Percentiles rank a stretch among this genome's conserved stretches.
These are phyloP conservation scores for Aspergillus heteromorphus DNA, from an alignment of 495 filamentous ascomycete species.

Conservation along the genomic window DNA sequence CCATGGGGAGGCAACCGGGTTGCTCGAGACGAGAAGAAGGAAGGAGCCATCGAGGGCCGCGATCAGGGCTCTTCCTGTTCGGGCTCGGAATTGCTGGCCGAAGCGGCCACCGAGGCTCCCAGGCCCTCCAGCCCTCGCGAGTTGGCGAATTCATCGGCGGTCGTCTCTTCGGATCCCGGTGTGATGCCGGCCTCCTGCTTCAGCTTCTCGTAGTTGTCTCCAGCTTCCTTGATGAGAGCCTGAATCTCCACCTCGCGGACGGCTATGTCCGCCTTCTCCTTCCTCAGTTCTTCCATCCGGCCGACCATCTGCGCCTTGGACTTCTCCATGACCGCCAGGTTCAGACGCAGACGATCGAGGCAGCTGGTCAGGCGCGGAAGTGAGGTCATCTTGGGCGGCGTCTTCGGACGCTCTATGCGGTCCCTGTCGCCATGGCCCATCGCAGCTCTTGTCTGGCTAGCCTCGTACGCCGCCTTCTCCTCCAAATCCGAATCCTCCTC, in stretches of 20 bases:
- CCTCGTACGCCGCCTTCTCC: constrained; percentile 79
- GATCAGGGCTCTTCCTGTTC: constrained; percentile 23
- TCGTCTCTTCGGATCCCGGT: constrained; percentile 21
- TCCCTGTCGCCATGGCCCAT: constrained; percentile 59
- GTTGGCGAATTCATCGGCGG: constrained; percentile 24
- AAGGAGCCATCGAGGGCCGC: background rate
- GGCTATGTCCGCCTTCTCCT: constrained; percentile 66
- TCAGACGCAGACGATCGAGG: constrained; percentile 45
- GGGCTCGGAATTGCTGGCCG: constrained; percentile 23
- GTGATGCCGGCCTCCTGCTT: constrained; percentile 48
- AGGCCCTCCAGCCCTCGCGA: constrained; percentile 41
- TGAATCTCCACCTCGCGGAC: constrained; percentile 77
- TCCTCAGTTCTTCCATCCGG: constrained; percentile 55
- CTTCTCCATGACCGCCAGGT: constrained; percentile 51
- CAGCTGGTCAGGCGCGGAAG: constrained; percentile 48
- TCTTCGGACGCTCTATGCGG: constrained; percentile 40
- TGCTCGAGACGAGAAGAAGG: background rate
- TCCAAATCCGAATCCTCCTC: constrained; percentile 75
- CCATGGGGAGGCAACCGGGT: no score
- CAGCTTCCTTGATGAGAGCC: constrained; percentile 71
- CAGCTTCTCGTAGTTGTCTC: constrained; percentile 66
- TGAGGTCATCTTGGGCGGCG: constrained; percentile 54
- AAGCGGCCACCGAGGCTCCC: constrained; percentile 27
- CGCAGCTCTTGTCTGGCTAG: constrained; percentile 75
- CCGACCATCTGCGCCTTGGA: constrained; percentile 47